Conservation (phyloP, 345 rosid species). For the Gossypium rotundifolium region DNA sequence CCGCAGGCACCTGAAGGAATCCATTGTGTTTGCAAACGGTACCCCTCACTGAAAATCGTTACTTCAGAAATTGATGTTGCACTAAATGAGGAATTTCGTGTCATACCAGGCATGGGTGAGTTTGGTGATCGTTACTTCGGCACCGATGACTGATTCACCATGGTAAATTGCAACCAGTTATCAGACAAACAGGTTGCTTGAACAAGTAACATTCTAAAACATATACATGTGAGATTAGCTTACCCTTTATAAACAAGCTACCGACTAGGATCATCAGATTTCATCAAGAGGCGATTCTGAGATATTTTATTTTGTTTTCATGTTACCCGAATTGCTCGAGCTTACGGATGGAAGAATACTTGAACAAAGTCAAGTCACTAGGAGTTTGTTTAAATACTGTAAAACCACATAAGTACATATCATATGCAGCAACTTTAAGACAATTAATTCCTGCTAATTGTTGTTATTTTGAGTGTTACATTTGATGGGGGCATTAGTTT, state of each 20-base stretch:
- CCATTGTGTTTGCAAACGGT: slow-evolving; percentile 76
- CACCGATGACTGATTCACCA: slow-evolving; percentile 59
- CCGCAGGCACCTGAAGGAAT: slow-evolving; percentile 95
- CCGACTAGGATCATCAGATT: background rate
- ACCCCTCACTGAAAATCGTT: slow-evolving; percentile 80
- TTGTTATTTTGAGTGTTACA: background rate
- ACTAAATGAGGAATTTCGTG: slow-evolving; percentile 77
- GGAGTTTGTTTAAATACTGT: background rate
- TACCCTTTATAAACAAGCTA: background rate
- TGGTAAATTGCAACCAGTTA: no score
- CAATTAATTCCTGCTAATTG: background rate
- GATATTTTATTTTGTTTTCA: background rate
- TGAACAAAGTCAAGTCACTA: background rate
- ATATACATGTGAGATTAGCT: background rate
- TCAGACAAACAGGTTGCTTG: background rate
- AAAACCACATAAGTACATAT: background rate
- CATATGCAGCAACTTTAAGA: background rate
- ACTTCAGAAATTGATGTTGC: slow-evolving; percentile 91
- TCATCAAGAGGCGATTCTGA: background rate
- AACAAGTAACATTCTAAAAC: background rate
- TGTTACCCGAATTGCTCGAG: background rate
- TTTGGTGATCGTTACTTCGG: slow-evolving; percentile 97
- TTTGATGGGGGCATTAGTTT: background rate
- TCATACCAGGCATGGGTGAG: slow-evolving; percentile 97
- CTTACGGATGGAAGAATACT: background rate